A percentile compares a stretch with the other conserved stretches of the same genome.
These are phyloP conservation scores for Guyanaporus albipodus DNA, from an alignment of 768 basidiomycete species.

Conservation along the genomic window DNA sequence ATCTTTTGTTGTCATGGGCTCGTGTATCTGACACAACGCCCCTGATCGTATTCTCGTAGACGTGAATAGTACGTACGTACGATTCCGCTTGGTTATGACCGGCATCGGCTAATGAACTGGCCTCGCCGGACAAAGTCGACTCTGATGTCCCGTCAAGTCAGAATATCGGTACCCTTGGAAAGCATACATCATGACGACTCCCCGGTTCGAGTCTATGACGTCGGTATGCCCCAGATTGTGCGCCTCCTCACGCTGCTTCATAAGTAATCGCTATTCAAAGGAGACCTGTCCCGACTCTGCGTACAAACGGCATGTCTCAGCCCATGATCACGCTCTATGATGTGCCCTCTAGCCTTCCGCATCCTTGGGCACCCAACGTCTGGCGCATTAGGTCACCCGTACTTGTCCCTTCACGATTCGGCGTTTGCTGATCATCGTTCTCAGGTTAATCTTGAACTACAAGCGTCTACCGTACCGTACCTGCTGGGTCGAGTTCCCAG, in stretches of 20 bases:
- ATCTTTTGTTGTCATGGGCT: conserved; percentile 5
- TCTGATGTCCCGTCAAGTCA: conserved; percentile 3
- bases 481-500: conserved; percentile 64
- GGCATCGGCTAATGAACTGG: conserved; percentile 5
- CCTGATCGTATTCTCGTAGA: background rate
- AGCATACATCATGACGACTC: conserved; percentile 11
- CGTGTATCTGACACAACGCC: background rate
- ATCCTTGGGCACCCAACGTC: conserved; percentile 74
- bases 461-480: conserved; percentile 70
- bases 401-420: background rate
- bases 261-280: conserved; percentile 6
- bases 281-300: no score
- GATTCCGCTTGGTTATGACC: background rate
- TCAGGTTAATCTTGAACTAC: conserved; percentile 73
- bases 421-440: background rate
- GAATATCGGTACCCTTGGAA: conserved; percentile 8
- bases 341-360: conserved; percentile 52
- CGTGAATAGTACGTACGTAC: background rate
- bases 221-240: conserved; percentile 2
- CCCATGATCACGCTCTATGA: conserved; percentile 66
- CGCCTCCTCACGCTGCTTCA: background rate
- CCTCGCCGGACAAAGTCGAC: background rate
- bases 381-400: conserved; percentile 60
- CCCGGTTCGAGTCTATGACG: background rate
- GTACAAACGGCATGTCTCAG: conserved; percentile 34